Percentiles rank a stretch among this genome's conserved stretches.
These are phyloP conservation scores for Pythium brachiatum DNA, from an alignment of 352 stramenopile genomes.

Conservation along the genomic window DNA sequence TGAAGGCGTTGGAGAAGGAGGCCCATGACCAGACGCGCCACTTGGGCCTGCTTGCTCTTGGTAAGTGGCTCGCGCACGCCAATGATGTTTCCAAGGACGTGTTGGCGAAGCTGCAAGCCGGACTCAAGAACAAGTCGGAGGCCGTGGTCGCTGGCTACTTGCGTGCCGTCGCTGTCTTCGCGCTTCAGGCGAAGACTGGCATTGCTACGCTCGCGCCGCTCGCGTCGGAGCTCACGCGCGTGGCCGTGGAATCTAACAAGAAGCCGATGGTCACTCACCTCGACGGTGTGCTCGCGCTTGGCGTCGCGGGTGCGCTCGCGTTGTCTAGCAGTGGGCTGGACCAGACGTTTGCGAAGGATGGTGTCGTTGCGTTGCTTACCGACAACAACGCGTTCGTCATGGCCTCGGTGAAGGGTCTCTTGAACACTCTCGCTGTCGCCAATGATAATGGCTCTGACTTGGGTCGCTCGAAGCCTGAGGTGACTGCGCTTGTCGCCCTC, in stretches of 20 bases:
- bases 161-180: conserved; percentile 51
- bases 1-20: conserved; percentile 81
- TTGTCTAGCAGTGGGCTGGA: conserved; percentile 59
- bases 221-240: conserved; percentile 46
- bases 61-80: conserved; percentile 67
- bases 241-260: conserved; percentile 72
- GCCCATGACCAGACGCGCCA: conserved; percentile 80
- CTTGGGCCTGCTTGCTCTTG: conserved; percentile 63
- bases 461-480: conserved; percentile 46
- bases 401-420: conserved; percentile 39
- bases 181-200: conserved; percentile 29
- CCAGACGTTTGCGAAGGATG: conserved; percentile 48
- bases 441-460: conserved; percentile 15
- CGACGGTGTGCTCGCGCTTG: conserved; percentile 73
- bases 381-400: conserved; percentile 50
- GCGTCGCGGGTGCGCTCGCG: conserved; percentile 54
- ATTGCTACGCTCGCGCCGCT: conserved; percentile 40
- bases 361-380: conserved; percentile 43
- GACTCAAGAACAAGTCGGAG: conserved; percentile 74
- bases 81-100: conserved; percentile 47
- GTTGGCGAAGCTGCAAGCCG: conserved; percentile 42
- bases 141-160: conserved; percentile 63
- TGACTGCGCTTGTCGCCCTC: conserved; percentile 53
- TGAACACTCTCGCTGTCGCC: conserved; percentile 25
- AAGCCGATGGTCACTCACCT: conserved; percentile 71